Base-by-base conservation (phyloP, 495 filamentous ascomycete genomes). In the Thozetella sp. region DNA sequence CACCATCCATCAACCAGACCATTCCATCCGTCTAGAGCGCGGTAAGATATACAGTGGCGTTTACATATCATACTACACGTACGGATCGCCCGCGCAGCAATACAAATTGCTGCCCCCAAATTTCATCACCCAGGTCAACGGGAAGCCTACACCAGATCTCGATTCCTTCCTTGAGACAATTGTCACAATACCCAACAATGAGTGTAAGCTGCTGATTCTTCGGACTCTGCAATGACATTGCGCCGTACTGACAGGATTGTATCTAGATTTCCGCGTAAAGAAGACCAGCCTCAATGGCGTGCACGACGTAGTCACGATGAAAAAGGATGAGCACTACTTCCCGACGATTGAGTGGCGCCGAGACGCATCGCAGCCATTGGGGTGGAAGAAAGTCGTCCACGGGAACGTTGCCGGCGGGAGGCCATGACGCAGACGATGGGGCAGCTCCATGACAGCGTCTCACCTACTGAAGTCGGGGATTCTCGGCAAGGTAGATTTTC, bases 291-390 rank as follows among this genome's bases (percentile, higher is more conserved):
- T 98, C 67, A 96, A 99, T 70, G 95, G 95, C 61, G 92, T 97
- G 17, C 93, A 93, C 12, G 98, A 93, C 89, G 91, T 98, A 23
- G 90, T 95, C 20, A 97, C 94, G 25, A 97, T 99, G 88, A 99
- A 99, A 86, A 99, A 99, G 86, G 96, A 96, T 71, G 96, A 99
- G 72, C 95, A 98, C 74, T 99, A 98, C 70, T 96, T 96, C 83
- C 91, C 92, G 11, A 94, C 91, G 58, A 89, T 91, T 69, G 92
- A 96, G 72, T 93, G 91, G 71, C 82, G 90, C 67, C 93, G 93
- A 66, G 90, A 94, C 55, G 62, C 79, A 10, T 74, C 76, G 3
- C 77, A 84, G 56, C 74, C 78, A 0, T 83, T 80, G 40, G 90
- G 90, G 24, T 94, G 91, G 91, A 79, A 80, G 53, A 82, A 88